Evolutionary conservation across 176 grass and related monocot genomes (phyloP).

Genomic region (Coix lacrymajobi): DNA sequence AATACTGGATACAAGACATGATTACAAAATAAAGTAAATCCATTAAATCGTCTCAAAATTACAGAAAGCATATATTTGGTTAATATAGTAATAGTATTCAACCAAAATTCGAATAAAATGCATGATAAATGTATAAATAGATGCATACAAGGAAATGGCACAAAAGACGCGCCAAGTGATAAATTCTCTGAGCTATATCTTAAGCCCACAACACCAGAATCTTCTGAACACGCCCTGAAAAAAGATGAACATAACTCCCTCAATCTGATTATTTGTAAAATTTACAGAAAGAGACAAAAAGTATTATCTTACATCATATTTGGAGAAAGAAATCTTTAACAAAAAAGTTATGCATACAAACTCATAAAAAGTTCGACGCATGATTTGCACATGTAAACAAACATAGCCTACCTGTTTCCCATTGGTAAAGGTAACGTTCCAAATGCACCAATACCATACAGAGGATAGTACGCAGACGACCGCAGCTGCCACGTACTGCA

Average conservation of each 20-base stretch:
- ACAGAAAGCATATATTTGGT: not conserved
- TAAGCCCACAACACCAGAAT: constrained; percentile 72
- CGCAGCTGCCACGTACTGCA: constrained; percentile 61
- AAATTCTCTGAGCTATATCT: constrained; percentile 88
- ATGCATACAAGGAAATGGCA: constrained; percentile 72
- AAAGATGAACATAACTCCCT: constrained; percentile 19
- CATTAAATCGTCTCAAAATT: constrained; percentile 6
- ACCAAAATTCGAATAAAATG: constrained; percentile 7
- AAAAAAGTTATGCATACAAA: not conserved
- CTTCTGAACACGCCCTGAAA: constrained; percentile 63
- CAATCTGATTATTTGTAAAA: constrained; percentile 6
- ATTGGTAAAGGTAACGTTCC: constrained; percentile 70
- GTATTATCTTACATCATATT: not conserved
- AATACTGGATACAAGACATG: constrained; percentile 17
- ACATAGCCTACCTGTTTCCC: constrained; percentile 53
- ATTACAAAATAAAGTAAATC: constrained; percentile 3
- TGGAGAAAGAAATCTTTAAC: not conserved
- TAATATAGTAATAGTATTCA: constrained; percentile 8
- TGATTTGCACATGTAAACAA: constrained; percentile 13
- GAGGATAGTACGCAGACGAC: constrained; percentile 65
- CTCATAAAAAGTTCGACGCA: not conserved
- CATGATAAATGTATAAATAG: not conserved
- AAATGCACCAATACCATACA: constrained; percentile 76
- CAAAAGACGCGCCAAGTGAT: constrained; percentile 76
- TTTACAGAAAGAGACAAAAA: constrained; percentile 8